Conservation (phyloP, 2,329 filamentous ascomycete species). For the Byssothecium circinans region DNA sequence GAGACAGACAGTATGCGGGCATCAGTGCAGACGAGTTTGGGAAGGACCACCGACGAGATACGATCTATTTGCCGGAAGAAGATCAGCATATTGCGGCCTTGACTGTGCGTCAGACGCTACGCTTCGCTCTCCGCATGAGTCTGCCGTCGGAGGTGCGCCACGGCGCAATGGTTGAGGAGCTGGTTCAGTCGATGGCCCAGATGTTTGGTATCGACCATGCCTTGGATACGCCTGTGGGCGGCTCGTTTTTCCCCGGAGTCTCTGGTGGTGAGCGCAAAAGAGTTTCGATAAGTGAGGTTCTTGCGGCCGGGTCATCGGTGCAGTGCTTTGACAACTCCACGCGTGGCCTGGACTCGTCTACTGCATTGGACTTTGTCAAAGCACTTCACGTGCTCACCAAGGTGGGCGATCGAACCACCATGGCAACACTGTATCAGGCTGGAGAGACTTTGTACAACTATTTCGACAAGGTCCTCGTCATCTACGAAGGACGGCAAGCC, state of each 20-base stretch:
- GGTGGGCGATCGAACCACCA: conserved; percentile 49
- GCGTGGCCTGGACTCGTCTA: conserved; percentile 33
- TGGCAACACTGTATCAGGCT: conserved; percentile 57
- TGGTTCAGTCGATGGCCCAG: conserved; percentile 69
- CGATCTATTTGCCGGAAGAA: conserved; percentile 83
- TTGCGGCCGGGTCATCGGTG: conserved; percentile 53
- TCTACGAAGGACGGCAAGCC: conserved; percentile 65
- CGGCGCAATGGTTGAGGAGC: conserved; percentile 49
- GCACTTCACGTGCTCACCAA: conserved; percentile 54
- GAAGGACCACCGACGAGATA: conserved; percentile 75
- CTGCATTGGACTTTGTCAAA: conserved; percentile 56
- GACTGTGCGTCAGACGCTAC: conserved; percentile 83
- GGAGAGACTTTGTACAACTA: conserved; percentile 8
- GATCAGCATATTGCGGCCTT: conserved; percentile 84
- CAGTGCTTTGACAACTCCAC: conserved; percentile 45
- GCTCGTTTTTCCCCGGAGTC: conserved; percentile 65
- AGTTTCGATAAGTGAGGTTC: conserved; percentile 65
- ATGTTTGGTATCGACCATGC: conserved; percentile 60
- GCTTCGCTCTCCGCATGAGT: conserved; percentile 64
- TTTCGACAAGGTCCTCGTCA: conserved; percentile 49
- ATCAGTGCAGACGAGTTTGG: conserved; percentile 67
- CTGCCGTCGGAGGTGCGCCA: conserved; percentile 37
- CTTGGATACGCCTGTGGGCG: conserved; percentile 64
- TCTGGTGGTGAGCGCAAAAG: conserved; percentile 68
- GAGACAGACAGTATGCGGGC: conserved; percentile 60